Evolutionary conservation across 352 stramenopile species (phyloP).

Genomic region (Globisporangium okanoganense): DNA sequence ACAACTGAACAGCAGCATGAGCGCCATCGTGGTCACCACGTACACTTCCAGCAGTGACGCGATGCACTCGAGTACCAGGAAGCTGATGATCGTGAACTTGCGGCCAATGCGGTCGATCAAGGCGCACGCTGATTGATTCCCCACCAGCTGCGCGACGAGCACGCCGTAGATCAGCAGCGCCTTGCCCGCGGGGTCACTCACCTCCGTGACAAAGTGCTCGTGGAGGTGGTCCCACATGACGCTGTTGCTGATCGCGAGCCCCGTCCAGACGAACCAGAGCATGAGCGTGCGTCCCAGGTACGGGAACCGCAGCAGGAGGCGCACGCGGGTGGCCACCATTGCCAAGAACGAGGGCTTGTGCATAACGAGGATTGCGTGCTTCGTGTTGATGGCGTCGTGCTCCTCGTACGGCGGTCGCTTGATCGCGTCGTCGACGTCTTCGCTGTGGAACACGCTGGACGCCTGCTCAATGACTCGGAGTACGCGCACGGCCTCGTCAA

Average conservation of each 20-base stretch:
- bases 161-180: conserved; percentile 1
- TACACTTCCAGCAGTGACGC: background rate
- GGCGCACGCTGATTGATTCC: background rate
- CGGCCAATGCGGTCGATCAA: conserved; percentile 5
- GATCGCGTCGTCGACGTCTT: background rate
- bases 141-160: conserved; percentile 1
- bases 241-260: background rate
- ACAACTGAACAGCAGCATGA: conserved; percentile 2
- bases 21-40: background rate
- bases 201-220: background rate
- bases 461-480: conserved; percentile 40
- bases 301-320: background rate
- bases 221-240: background rate
- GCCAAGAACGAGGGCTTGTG: background rate
- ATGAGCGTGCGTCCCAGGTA: conserved; percentile 6
- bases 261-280: conserved; percentile 5
- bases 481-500: conserved; percentile 41
- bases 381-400: background rate
- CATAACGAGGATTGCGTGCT: background rate
- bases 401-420: background rate
- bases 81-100: background rate
- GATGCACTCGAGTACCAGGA: background rate
- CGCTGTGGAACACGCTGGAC: background rate
- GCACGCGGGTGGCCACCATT: background rate
- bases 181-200: background rate